Evolutionary conservation across 1,139 yeast genomes (phyloP).

Genomic region (Scheffersomyces quercinus): DNA sequence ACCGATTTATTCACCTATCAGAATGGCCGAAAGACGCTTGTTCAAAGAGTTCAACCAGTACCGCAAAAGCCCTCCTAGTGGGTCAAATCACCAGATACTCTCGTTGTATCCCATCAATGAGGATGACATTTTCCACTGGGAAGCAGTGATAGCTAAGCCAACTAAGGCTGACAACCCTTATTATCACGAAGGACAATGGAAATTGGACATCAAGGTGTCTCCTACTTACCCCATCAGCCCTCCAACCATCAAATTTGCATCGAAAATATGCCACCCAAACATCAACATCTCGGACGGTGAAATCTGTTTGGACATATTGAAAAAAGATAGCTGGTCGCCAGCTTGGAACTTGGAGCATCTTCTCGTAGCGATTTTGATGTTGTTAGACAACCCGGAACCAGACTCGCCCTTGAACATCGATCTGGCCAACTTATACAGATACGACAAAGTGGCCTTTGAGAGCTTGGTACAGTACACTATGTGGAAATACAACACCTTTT

Average conservation of each 20-base stretch:
- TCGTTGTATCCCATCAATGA: conserved; percentile 44
- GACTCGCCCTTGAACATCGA: conserved; percentile 85
- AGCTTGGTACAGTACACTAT: conserved; percentile 66
- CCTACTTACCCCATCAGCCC: conserved; percentile 67
- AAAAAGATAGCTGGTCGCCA: conserved; percentile 74
- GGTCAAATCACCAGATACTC: conserved; percentile 37
- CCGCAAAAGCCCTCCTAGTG: conserved; percentile 16
- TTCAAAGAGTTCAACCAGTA: conserved; percentile 24
- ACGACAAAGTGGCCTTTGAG: conserved; percentile 55
- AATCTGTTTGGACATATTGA: conserved; percentile 77
- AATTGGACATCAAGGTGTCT: conserved; percentile 52
- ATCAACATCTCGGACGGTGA: conserved; percentile 62
- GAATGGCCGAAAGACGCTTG: conserved; percentile 25
- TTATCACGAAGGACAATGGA: conserved; percentile 60
- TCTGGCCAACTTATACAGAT: conserved; percentile 72
- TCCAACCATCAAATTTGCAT: conserved; percentile 61
- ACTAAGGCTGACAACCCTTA: conserved; percentile 36
- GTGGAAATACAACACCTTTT: conserved; percentile 35
- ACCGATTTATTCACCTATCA: background rate
- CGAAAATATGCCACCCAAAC: conserved; percentile 76
- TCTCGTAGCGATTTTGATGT: conserved; percentile 68
- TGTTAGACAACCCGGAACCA: conserved; percentile 79
- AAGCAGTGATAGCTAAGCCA: conserved; percentile 61
- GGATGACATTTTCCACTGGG: conserved; percentile 56
- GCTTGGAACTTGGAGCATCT: conserved; percentile 80